phyloP scores from a whole-genome alignment of 345 rosid genomes.

The Rhizophora apiculata region DNA sequence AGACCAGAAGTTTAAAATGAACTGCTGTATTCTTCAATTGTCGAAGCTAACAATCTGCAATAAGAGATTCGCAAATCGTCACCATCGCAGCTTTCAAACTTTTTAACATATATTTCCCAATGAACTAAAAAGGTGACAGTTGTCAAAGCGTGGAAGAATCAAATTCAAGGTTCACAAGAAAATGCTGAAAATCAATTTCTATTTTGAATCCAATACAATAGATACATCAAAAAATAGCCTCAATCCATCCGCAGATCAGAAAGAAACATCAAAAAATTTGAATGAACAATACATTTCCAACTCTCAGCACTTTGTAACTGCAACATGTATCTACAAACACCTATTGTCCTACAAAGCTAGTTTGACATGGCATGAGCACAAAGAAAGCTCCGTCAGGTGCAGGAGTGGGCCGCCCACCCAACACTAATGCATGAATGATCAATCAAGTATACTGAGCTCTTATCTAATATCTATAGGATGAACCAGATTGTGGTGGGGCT shows the following conservation, averaged over 20 bases:
- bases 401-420: conserved; percentile 2
- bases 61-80: too few species aligned
- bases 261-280: conserved; percentile 1
- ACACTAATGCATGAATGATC: conserved; percentile 24
- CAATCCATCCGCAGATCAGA: not conserved
- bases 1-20: too few species aligned
- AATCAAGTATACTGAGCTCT: not conserved
- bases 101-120: too few species aligned
- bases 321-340: conserved; percentile 22
- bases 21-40: too few species aligned
- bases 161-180: too few species aligned
- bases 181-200: not conserved
- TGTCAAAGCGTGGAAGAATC: too few species aligned
- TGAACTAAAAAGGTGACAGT: too few species aligned
- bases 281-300: conserved; percentile 14
- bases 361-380: conserved; percentile 7
- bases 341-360: conserved; percentile 16
- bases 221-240: conserved; percentile 2
- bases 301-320: conserved; percentile 7
- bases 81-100: too few species aligned
- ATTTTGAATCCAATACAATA: conserved; percentile 6
- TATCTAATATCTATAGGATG: conserved; percentile 22
- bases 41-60: too few species aligned
- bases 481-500: conserved; percentile 67
- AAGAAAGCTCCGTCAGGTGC: conserved; percentile 8